Conservation (phyloP, 108 stramenopile species). For the Skeletonema costatum region DNA sequence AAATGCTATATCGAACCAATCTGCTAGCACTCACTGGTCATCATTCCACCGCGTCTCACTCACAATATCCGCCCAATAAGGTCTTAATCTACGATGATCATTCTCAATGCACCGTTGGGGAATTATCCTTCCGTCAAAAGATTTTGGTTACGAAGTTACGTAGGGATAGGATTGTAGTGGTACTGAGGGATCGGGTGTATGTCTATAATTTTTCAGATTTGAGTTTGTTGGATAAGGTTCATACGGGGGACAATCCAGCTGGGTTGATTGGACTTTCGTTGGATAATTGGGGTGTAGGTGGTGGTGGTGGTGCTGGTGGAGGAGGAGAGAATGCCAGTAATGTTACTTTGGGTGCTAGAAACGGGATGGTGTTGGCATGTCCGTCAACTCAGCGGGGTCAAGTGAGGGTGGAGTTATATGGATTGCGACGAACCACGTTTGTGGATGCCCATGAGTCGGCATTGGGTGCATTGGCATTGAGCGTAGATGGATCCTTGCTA, state of each 20-base stretch:
- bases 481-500: slow-evolving; percentile 84
- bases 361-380: slow-evolving; percentile 95
- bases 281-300: slow-evolving; percentile 57
- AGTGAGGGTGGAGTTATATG: slow-evolving; percentile 96
- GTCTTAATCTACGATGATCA: slow-evolving; percentile 99
- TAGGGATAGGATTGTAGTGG: slow-evolving; percentile 96
- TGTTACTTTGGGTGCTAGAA: slow-evolving; percentile 6
- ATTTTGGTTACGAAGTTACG: slow-evolving; percentile 92
- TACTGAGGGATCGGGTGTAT: slow-evolving; percentile 90
- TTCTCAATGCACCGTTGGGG: slow-evolving; percentile 91
- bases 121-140: slow-evolving; percentile 88
- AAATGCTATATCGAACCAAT: slow-evolving; percentile 99
- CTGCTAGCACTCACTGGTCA: slow-evolving; percentile 96
- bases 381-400: slow-evolving; percentile 89
- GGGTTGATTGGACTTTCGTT: slow-evolving; percentile 92
- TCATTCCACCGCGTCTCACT: slow-evolving; percentile 31
- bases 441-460: slow-evolving; percentile 95
- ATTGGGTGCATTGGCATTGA: slow-evolving; percentile 84
- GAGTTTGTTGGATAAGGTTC: slow-evolving; percentile 90
- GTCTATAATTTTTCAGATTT: slow-evolving; percentile 95
- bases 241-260: slow-evolving; percentile 88
- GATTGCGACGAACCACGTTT: slow-evolving; percentile 84
- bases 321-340: slow-evolving; percentile 15
- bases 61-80: slow-evolving; percentile 93
- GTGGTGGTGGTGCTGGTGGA: slow-evolving; percentile 15